Conservation (phyloP, 1,139 yeast species). For the Hyphopichia fennica region DNA sequence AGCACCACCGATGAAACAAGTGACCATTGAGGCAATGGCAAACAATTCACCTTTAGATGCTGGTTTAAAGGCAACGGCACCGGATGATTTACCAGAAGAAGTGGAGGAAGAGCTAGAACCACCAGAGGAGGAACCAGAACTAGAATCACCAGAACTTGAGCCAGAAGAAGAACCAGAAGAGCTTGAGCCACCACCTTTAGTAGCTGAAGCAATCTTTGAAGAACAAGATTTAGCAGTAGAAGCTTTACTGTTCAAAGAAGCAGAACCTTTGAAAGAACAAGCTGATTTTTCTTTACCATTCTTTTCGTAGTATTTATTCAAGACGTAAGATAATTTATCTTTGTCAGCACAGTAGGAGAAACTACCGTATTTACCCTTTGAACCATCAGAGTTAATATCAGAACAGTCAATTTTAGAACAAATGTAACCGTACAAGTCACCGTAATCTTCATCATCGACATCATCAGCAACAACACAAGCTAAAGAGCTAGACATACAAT, state of each 20-base stretch:
- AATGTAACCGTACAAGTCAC: conserved; percentile 51
- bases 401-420: conserved; percentile 51
- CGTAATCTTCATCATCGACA: conserved; percentile 50
- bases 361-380: conserved; percentile 61
- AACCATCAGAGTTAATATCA: conserved; percentile 62
- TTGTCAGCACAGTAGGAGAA: conserved; percentile 58
- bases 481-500: conserved; percentile 52
- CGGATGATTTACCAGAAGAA: conserved; percentile 22
- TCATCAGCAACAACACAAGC: conserved; percentile 49
- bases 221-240: conserved; percentile 31
- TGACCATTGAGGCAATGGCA: conserved; percentile 31
- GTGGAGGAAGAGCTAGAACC: conserved; percentile 15
- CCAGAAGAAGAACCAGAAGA: conserved; percentile 21
- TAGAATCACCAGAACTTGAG: conserved; percentile 20
- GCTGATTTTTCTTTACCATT: conserved; percentile 47
- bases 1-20: conserved; percentile 41
- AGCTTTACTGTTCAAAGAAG: conserved; percentile 39
- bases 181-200: conserved; percentile 22
- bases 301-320: conserved; percentile 57
- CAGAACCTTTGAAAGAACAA: conserved; percentile 66
- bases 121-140: conserved; percentile 24
- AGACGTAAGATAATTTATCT: conserved; percentile 61
- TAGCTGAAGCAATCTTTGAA: conserved; percentile 24
- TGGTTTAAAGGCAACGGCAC: conserved; percentile 20
- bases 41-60: conserved; percentile 31